phyloP scores from a whole-genome alignment of 495 filamentous ascomycete species.

The Filosporella fistucella region DNA sequence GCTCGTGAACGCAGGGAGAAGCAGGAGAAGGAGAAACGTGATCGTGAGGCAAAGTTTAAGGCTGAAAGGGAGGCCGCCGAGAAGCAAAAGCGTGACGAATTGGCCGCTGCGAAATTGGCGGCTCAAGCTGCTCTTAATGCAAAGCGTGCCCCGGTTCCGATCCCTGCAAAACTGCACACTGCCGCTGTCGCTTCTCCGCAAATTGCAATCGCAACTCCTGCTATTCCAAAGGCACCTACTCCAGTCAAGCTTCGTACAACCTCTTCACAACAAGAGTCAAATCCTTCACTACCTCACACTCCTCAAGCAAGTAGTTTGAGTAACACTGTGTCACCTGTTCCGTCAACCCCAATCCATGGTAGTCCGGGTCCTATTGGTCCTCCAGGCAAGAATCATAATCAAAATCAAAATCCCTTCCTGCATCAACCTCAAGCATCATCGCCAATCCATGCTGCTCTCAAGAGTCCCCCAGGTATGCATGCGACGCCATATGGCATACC shows the following conservation, averaged over 20 bases:
- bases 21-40: conserved; percentile 53
- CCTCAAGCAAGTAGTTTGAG: conserved; percentile 49
- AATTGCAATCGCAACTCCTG: conserved; percentile 71
- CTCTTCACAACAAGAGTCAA: conserved; percentile 83
- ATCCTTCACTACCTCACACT: conserved; percentile 63
- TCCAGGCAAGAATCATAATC: conserved; percentile 35
- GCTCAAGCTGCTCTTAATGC: conserved; percentile 29
- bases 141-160: conserved; percentile 47
- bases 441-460: conserved; percentile 33
- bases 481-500: conserved; percentile 19
- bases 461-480: conserved; percentile 39
- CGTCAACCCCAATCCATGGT: conserved; percentile 50
- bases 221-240: conserved; percentile 76
- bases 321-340: conserved; percentile 63
- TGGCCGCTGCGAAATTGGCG: conserved; percentile 31
- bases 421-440: conserved; percentile 38
- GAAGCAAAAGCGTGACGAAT: conserved; percentile 44
- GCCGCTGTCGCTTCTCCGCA: conserved; percentile 67
- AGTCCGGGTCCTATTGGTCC: conserved; percentile 48
- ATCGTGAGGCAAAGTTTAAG: conserved; percentile 42
- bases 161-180: conserved; percentile 42
- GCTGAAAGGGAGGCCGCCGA: conserved; percentile 46
- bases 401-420: conserved; percentile 25
- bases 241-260: conserved; percentile 69
- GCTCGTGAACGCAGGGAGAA: conserved; percentile 67